Evolutionary conservation across 2,329 filamentous ascomycete genomes (phyloP).

Genomic region (Colletotrichum sublineola): DNA sequence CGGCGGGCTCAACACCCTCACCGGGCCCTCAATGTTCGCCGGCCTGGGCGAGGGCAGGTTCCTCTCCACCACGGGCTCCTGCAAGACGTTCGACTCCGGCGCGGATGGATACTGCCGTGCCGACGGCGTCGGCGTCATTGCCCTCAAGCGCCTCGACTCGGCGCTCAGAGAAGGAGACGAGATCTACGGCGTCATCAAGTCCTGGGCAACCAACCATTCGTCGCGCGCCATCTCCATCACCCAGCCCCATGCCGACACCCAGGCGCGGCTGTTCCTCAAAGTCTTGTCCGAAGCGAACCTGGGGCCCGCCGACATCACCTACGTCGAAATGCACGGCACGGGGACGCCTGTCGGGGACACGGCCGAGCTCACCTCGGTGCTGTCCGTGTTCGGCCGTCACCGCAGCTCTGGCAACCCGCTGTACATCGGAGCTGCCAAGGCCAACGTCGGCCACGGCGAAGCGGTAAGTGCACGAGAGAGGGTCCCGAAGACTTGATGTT

Average conservation of each 20-base stretch:
- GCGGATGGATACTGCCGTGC: conserved; percentile 63
- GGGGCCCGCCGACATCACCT: conserved; percentile 61
- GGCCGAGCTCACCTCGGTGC: conserved; percentile 33
- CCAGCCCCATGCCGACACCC: conserved; percentile 50
- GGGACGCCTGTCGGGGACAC: conserved; percentile 50
- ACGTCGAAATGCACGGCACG: conserved; percentile 60
- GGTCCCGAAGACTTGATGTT: too few relatives aligned
- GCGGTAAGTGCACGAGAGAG: too few relatives aligned
- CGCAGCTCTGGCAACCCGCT: too few relatives aligned
- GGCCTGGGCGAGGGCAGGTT: conserved; percentile 83
- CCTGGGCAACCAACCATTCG: conserved; percentile 56
- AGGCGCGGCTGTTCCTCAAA: conserved; percentile 55
- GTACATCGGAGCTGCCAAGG: too few relatives aligned
- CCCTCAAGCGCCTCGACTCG: conserved; percentile 56
- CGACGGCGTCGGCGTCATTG: conserved; percentile 57
- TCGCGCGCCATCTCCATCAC: conserved; percentile 59
- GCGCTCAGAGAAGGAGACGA: conserved; percentile 55
- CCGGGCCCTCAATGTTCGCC: conserved; percentile 84
- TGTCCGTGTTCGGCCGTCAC: too few relatives aligned
- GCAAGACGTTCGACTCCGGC: conserved; percentile 81
- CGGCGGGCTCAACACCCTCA: conserved; percentile 83
- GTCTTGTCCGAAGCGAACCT: conserved; percentile 56
- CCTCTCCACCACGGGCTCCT: conserved; percentile 79
- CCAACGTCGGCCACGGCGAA: too few relatives aligned
- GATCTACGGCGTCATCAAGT: conserved; percentile 54